phyloP scores from a whole-genome alignment of 306 rosid species.

The Myrica gale region DNA sequence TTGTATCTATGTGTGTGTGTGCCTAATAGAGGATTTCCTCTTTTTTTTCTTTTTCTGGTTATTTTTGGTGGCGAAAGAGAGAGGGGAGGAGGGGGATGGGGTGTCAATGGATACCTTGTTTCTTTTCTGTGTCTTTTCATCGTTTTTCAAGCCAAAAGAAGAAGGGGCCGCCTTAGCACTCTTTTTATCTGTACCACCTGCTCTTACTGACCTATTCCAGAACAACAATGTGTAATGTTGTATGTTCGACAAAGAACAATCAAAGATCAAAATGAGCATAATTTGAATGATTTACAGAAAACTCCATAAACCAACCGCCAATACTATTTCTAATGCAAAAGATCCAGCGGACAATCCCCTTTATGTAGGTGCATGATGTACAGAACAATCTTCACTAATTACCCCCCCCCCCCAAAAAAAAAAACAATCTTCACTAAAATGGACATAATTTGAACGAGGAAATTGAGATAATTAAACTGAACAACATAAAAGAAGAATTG shows the following conservation, averaged over 20 bases:
- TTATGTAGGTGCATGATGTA: conserved; percentile 4
- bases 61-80: no score
- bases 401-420: not conserved
- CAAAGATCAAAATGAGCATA: not conserved
- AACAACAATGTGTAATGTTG: conserved; percentile 8
- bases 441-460: not conserved
- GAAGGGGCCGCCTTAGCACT: conserved; percentile 38
- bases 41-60: not conserved
- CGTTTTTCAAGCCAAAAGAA: conserved; percentile 46
- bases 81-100: no score
- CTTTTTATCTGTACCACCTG: conserved; percentile 47
- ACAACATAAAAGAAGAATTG: not conserved
- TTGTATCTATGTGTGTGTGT: not conserved
- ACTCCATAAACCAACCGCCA: not conserved
- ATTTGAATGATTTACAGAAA: no score
- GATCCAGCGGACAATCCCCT: not conserved
- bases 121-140: conserved; percentile 44
- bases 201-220: conserved; percentile 53
- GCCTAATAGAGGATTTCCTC: not conserved
- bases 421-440: conserved; percentile 1
- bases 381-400: not conserved
- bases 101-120: conserved; percentile 48
- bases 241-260: not conserved
- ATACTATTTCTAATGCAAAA: conserved; percentile 19
- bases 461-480: not conserved